Base-by-base conservation (phyloP, 805 yeast species). In the Yarrowia yakushimensis region DNA sequence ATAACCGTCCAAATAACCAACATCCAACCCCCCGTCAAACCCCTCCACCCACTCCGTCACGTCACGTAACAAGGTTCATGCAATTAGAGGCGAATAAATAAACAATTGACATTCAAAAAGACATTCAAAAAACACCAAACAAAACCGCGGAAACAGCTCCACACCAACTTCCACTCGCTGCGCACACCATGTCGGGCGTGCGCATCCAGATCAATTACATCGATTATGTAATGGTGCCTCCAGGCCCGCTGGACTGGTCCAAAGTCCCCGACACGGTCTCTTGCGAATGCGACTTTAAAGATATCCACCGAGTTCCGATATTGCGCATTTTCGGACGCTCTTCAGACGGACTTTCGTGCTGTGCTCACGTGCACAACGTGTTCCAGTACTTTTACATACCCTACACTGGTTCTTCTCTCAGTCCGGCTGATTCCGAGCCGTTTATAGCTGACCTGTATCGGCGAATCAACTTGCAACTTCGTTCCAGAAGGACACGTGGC, bases 301-400 rank as follows among this genome's bases (percentile, higher is more conserved):
- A 23, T 4, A 7, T 48, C 4, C 27, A 22, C 20, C 18, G 20
- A 15, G 55, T 48, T 22, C 55, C 55, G 6, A 28, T 48, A 1
- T 5, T 48, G 22, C 17, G 55, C 1, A 33, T 48, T 2, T 48
- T 48, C n/a, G 55, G 55, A 20, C 30, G 39, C 39, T 31, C 55
- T 11, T 48, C 55, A 0, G 55, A 48, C 0, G 88, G 90, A 0
- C 84, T 82, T 66, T 81, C 82, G 28, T 78, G 80, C 11, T 67
- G 82, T 13, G 81, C 87, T 0, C 97, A 94, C 71, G 76, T 94
- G 10, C 98, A 92, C 74, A 92, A 93, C 39, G 82, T 82, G 18
- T 89, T 80, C 66, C 99, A 98, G 0, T 94, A 93, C 69, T 67
- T 93, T 1, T 91, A 81, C 69, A 77, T 92, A 2, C 83, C 82